Evolutionary conservation across 2,329 filamentous ascomycete species (phyloP).

Genomic region (Talaromyces sp.): DNA sequence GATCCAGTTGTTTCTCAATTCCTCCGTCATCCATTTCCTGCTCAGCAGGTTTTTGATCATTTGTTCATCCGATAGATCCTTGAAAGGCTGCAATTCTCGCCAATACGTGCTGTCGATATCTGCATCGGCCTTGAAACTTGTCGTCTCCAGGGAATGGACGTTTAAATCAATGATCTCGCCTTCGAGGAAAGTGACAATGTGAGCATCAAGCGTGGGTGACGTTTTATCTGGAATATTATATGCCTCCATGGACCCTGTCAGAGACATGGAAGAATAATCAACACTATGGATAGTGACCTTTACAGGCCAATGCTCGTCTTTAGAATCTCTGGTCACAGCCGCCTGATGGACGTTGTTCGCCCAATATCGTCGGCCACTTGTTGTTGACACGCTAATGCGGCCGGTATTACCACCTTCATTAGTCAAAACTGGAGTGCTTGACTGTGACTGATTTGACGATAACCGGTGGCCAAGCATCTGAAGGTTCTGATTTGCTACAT

Average conservation of each 20-base stretch:
- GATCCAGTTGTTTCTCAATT: conserved; percentile 42
- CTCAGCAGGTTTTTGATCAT: conserved; percentile 42
- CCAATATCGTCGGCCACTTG: conserved; percentile 32
- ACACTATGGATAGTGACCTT: conserved; percentile 62
- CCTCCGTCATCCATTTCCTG: conserved; percentile 40
- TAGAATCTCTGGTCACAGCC: conserved; percentile 13
- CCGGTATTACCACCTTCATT: conserved; percentile 30
- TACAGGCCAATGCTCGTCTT: conserved; percentile 62
- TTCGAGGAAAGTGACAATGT: conserved; percentile 63
- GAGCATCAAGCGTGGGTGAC: conserved; percentile 36
- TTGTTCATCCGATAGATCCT: conserved; percentile 39
- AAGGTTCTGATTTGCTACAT: conserved; percentile 14
- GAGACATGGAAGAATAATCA: conserved; percentile 56
- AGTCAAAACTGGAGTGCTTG: conserved; percentile 30
- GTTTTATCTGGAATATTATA: conserved; percentile 60
- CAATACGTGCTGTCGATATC: conserved; percentile 47
- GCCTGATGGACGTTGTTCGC: conserved; percentile 22
- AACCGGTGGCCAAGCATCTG: conserved; percentile 19
- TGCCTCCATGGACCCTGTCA: conserved; percentile 66
- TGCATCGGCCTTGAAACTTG: conserved; percentile 42
- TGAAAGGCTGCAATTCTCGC: conserved; percentile 46
- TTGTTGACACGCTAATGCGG: conserved; percentile 34
- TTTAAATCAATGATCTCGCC: conserved; percentile 66
- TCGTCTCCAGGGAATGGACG: conserved; percentile 44
- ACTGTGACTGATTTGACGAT: conserved; percentile 24